These are phyloP conservation scores for Phytophthora uliginosa DNA, from an alignment of 352 stramenopile genomes.

Conservation along the genomic window DNA sequence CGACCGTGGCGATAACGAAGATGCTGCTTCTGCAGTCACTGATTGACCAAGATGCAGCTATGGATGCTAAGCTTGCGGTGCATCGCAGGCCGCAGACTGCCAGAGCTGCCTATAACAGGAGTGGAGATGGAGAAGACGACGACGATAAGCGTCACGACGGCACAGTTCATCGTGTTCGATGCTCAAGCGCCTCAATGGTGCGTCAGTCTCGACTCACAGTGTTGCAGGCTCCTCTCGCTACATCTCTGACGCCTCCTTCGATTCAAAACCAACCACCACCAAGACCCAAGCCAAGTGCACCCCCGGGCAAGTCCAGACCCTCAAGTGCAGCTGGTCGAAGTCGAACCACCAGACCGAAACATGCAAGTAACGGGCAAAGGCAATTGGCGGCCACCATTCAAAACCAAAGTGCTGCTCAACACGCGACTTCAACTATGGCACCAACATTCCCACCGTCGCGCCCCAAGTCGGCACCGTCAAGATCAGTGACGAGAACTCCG, in stretches of 20 bases:
- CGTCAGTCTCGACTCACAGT: constrained; percentile 59
- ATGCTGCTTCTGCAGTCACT: constrained; percentile 38
- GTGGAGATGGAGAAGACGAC: not conserved
- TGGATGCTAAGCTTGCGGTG: constrained; percentile 10
- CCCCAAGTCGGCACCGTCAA: constrained; percentile 32
- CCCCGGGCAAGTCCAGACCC: constrained; percentile 1
- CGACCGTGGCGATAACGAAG: constrained; percentile 28
- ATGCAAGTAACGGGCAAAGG: constrained; percentile 7
- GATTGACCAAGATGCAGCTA: constrained; percentile 33
- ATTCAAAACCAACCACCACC: not conserved
- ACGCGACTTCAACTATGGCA: not conserved
- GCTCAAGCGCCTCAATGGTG: constrained; percentile 56
- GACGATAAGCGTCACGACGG: not conserved
- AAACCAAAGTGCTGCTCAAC: not conserved
- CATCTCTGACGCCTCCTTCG: not conserved
- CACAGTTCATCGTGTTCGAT: constrained; percentile 32
- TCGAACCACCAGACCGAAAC: constrained; percentile 7
- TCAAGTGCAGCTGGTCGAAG: constrained; percentile 11
- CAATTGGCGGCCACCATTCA: constrained; percentile 19
- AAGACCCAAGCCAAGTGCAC: not conserved
- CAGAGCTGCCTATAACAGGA: not conserved
- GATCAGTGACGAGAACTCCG: not conserved
- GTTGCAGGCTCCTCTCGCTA: constrained; percentile 32
- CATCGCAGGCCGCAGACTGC: constrained; percentile 27
- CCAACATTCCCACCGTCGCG: constrained; percentile 20